Conservation (phyloP, 1,139 yeast genomes). For the Yamadazyma blattariae region DNA sequence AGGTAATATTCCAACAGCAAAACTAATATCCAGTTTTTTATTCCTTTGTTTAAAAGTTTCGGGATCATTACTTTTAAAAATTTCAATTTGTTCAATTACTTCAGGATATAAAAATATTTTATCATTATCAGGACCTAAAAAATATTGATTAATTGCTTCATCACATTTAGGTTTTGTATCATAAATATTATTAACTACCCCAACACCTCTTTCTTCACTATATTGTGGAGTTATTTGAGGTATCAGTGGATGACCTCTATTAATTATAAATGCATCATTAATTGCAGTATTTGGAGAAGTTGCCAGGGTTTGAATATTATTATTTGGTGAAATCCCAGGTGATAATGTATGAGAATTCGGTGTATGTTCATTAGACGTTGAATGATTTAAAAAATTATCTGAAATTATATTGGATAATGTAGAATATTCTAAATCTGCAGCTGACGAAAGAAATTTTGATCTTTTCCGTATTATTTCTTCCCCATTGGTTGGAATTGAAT, state of each 20-base stretch:
- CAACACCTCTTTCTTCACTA: too few relatives aligned
- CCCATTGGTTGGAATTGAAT: too few relatives aligned
- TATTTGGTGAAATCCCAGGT: conserved; percentile 40
- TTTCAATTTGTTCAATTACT: conserved; percentile 48
- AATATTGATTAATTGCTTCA: conserved; percentile 55
- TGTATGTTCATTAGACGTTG: conserved; percentile 41
- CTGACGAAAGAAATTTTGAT: conserved; percentile 61
- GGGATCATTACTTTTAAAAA: conserved; percentile 40
- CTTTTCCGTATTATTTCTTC: conserved; percentile 14
- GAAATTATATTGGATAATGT: conserved; percentile 72
- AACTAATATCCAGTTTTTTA: conserved; percentile 47
- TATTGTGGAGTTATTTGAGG: too few relatives aligned
- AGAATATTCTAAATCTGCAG: conserved; percentile 78
- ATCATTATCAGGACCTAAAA: conserved; percentile 44
- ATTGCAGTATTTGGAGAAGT: conserved; percentile 15
- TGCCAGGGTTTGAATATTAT: conserved; percentile 10
- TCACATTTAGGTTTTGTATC: conserved; percentile 31
- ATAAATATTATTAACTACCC: neutral
- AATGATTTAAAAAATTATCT: conserved; percentile 35
- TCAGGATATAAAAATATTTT: conserved; percentile 49
- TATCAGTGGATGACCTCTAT: neutral
- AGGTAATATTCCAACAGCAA: conserved; percentile 50
- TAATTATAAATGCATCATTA: conserved; percentile 15
- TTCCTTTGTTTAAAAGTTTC: conserved; percentile 38
- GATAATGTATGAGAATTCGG: conserved; percentile 36